A percentile compares a stretch with the other conserved stretches of the same genome.
These are phyloP conservation scores for Pichia sp. DNA, from an alignment of 1,139 yeast genomes.

Conservation along the genomic window DNA sequence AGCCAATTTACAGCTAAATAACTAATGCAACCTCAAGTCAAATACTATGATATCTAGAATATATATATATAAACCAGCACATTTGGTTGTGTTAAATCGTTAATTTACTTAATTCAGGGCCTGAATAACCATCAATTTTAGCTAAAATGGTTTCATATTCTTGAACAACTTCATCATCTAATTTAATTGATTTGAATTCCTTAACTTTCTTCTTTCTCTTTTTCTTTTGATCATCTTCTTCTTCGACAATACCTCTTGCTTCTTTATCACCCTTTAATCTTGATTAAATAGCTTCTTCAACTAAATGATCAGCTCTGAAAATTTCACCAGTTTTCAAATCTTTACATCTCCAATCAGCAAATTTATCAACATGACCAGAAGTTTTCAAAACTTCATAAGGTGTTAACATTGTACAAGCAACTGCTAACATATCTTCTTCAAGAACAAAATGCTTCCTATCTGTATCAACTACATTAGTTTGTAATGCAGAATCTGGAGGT, in stretches of 20 bases:
- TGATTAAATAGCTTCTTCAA: conserved; percentile 93
- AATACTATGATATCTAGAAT: too few species aligned
- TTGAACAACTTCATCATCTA: conserved; percentile 68
- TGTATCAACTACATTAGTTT: conserved; percentile 85
- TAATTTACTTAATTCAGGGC: conserved; percentile 84
- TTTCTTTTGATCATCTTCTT: conserved; percentile 51
- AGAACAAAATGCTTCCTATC: conserved; percentile 98
- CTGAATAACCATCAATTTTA: conserved; percentile 91
- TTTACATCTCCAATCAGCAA: conserved; percentile 98
- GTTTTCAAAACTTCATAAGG: conserved; percentile 97
- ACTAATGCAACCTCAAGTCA: too few species aligned
- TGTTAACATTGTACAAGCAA: conserved; percentile 95
- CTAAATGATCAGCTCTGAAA: conserved; percentile 96
- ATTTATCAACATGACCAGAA: conserved; percentile 98
- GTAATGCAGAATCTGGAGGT: conserved; percentile 99
- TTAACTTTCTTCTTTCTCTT: conserved; percentile 92
- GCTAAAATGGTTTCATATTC: conserved; percentile 88
- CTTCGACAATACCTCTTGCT: conserved; percentile 77
- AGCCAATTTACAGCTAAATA: too few species aligned
- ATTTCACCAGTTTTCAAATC: conserved; percentile 95
- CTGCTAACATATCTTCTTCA: conserved; percentile 98
- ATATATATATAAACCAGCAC: too few species aligned
- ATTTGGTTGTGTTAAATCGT: conserved; percentile 72
- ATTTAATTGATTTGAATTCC: conserved; percentile 82
- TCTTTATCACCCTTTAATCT: conserved; percentile 94